phyloP scores from a whole-genome alignment of 1,284 basidiomycete genomes.

The Sparassis latifolia region DNA sequence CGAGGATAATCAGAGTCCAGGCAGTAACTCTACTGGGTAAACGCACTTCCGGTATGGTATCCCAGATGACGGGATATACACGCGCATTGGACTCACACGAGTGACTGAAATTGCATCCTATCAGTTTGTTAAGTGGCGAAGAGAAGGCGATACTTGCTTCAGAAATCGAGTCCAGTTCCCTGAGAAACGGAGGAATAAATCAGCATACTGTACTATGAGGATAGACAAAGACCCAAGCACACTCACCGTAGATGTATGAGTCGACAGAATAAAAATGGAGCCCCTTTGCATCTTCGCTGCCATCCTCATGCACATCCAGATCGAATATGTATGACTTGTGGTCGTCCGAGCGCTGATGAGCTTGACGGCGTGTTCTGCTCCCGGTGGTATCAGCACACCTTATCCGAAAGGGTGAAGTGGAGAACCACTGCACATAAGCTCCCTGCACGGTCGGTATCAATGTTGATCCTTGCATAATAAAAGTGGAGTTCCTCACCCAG shows the following conservation, averaged over 20 bases:
- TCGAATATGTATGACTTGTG: conserved; percentile 47
- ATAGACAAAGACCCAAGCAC: background rate
- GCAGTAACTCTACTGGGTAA: background rate
- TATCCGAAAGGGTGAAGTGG: background rate
- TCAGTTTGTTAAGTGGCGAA: background rate
- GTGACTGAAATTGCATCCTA: conserved; percentile 35
- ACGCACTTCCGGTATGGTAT: conserved; percentile 43
- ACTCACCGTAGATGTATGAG: conserved; percentile 39
- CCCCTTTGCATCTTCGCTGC: conserved; percentile 24
- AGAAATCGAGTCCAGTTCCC: conserved; percentile 72
- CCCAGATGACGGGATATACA: conserved; percentile 53
- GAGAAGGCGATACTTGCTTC: conserved; percentile 38
- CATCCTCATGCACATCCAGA: conserved; percentile 46
- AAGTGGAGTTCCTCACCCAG: conserved; percentile 39
- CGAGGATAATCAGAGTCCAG: background rate
- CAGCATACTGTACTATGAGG: background rate
- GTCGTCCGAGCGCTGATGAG: conserved; percentile 27
- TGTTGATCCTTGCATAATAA: background rate
- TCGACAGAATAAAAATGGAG: conserved; percentile 42
- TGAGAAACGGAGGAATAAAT: conserved; percentile 18
- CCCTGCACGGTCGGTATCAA: conserved; percentile 7
- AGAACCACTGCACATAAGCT: conserved; percentile 18
- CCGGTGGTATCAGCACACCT: background rate
- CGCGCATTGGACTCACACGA: conserved; percentile 55
- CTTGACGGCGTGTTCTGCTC: conserved; percentile 34